Evolutionary conservation across 1,139 yeast species (phyloP), one percentile per base, ranked within the genome.

Genomic region (Magnusiomyces starmeri): DNA sequence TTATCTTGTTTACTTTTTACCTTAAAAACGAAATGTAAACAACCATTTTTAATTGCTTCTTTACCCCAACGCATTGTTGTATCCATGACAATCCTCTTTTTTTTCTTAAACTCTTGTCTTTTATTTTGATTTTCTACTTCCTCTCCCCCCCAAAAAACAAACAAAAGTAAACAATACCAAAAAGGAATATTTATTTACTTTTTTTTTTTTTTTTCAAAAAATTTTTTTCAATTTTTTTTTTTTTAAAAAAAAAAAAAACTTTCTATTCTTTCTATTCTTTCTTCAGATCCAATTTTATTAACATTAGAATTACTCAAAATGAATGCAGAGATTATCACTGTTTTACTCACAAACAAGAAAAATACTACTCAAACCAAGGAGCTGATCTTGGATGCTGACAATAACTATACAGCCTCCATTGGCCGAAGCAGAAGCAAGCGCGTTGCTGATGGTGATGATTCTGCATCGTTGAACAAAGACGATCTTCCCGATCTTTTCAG

Each of bases 401-500:
- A 35, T n/a, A 35, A 35, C 40, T 35, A 9, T n/a, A 7, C 9
- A 9, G 40, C 16, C 16, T n/a, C 16, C 7, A n/a, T 35, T 20
- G 40, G 40, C 7, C 9, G 40, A 9, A 9, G 18, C 40, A n/a
- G 40, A 8, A n/a, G n/a, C n/a, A n/a, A n/a, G n/a, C n/a, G 16
- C 20, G 51, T 50, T 18, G 45, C 57, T 25, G 43, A 26, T 27
- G 42, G 48, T 27, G 59, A 57, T 40, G 60, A 55, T n/a, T n/a
- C n/a, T n/a, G n/a, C n/a, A n/a, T n/a, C n/a, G n/a, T n/a, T n/a
- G n/a, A n/a, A n/a, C n/a, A n/a, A n/a, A n/a, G n/a, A n/a, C n/a
- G n/a, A n/a, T n/a, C n/a, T n/a, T n/a, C n/a, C n/a, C n/a, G n/a
- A n/a, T 20, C 41, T 47, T 41, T 61, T 58, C 46, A 49, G 47